Base-by-base conservation (phyloP, 2,329 filamentous ascomycete species). In the Talaromyces pinophilus region DNA sequence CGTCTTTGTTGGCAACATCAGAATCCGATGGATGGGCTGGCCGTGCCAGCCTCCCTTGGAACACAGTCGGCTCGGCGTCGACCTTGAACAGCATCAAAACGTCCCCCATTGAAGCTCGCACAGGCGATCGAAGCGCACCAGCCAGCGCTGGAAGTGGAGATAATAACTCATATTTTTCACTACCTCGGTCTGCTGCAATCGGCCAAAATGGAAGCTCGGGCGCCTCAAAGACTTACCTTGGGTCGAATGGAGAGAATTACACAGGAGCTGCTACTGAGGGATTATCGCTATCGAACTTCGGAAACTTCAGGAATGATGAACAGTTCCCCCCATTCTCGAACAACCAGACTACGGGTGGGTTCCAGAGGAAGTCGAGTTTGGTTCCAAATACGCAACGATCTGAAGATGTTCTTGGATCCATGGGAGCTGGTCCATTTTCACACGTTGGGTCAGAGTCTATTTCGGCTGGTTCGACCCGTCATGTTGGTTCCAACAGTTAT, bases 1-100 rank as follows among this genome's bases (percentile, higher is more conserved):
- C 88, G 68, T 90, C 89, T 67, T 82, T 93, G 46, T 83, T 91
- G 67, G 84, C 87, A 54, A 86, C 88, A 50, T 91, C 90, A 10
- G 89, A 92, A 72, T 86, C 86, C 19, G 89, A 91, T 70, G 81
- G 83, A 57, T 91, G 89, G 87, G 76, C 72, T 67, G 78, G 77
- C 62, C 81, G 81, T 55, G 79, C 82, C 62, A 82, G 80, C 69
- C 80, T 83, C 44, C 84, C 86, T 17, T 92, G 90, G 90, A 85
- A 84, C 69, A 78, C 79, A 6, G 72, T 82, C 28, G 85, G 87
- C 55, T 78, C 76, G 48, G 77, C 80, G 13, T 79, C 80, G 7
- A 76, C 79, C 1, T 74, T 83, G 46, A 79, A 76, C 42, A 83
- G 82, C 65, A 76, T 79, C 65, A 86, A 81, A 69, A 84, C 84